Conservation (phyloP, 23 red algal genomes). For the Gracilaria domingensis region DNA sequence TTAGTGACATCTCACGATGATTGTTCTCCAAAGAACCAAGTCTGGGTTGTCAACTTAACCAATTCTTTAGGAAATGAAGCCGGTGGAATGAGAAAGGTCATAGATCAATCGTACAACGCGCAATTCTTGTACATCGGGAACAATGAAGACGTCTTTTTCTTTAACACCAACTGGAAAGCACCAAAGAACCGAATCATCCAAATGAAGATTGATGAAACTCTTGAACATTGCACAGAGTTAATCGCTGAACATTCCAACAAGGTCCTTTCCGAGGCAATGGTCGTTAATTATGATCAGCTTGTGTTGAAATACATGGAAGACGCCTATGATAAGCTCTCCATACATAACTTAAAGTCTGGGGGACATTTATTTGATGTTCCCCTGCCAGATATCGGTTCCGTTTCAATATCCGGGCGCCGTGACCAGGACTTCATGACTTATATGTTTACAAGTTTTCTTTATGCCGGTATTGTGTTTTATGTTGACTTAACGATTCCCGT, state of each 20-base stretch:
- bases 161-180: conserved; percentile 79
- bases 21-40: conserved; percentile 76
- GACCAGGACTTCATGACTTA: conserved; percentile 73
- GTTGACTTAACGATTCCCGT: conserved; percentile 73
- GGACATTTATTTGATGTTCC: conserved; percentile 53
- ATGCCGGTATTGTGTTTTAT: conserved; percentile 75
- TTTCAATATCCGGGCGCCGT: conserved; percentile 55
- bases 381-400: conserved; percentile 66
- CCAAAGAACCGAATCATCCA: conserved; percentile 73
- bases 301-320: conserved; percentile 76
- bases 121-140: conserved; percentile 79
- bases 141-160: conserved; percentile 65
- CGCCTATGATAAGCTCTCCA: conserved; percentile 57
- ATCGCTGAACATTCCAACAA: conserved; percentile 62
- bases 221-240: conserved; percentile 47
- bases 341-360: conserved; percentile 62
- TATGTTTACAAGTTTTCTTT: conserved; percentile 82
- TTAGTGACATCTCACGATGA: conserved; percentile 50
- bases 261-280: conserved; percentile 62
- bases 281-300: conserved; percentile 71
- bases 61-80: conserved; percentile 53
- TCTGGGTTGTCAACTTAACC: conserved; percentile 72
- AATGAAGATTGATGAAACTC: conserved; percentile 27
- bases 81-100: conserved; percentile 38
- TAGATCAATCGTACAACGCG: conserved; percentile 64